phyloP scores from a whole-genome alignment of 2,329 filamentous ascomycete genomes.

The Aspergillus caelatus region DNA sequence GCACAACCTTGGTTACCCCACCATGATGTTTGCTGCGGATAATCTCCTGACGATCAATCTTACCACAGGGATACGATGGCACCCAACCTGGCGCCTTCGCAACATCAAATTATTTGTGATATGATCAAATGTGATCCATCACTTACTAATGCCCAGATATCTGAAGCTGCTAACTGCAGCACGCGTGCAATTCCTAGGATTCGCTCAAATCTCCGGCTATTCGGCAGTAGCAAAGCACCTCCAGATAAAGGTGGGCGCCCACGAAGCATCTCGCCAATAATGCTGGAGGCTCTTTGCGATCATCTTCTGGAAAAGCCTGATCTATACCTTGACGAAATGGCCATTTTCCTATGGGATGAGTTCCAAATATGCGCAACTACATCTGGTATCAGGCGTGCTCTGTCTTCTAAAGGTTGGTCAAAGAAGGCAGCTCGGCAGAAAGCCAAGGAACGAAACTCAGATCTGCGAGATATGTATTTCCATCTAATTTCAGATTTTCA shows the following conservation, averaged over 20 bases:
- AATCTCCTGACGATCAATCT: too few species aligned
- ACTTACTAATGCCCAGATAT: conserved; percentile 1
- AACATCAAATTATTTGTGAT: neutral
- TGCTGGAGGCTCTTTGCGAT: conserved; percentile 35
- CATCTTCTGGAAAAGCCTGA: conserved; percentile 34
- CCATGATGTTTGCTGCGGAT: too few species aligned
- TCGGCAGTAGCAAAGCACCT: conserved; percentile 18
- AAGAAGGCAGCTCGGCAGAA: conserved; percentile 34
- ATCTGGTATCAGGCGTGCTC: conserved; percentile 27
- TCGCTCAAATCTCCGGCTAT: conserved; percentile 7
- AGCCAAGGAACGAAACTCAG: conserved; percentile 34
- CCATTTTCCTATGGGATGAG: conserved; percentile 30
- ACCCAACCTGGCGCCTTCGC: neutral
- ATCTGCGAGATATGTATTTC: conserved; percentile 37
- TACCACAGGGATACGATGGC: neutral
- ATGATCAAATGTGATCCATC: neutral
- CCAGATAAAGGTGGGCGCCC: conserved; percentile 15
- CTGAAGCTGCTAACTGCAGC: conserved; percentile 7
- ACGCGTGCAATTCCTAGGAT: neutral
- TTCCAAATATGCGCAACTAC: conserved; percentile 23
- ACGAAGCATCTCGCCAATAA: conserved; percentile 27
- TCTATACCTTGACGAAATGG: conserved; percentile 35
- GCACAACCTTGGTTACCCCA: too few species aligned
- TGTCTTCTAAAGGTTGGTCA: conserved; percentile 29
- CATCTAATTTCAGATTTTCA: conserved; percentile 32